phyloP scores from a whole-genome alignment of 2,329 filamentous ascomycete species.

The Microcyclospora tardicrescens region DNA sequence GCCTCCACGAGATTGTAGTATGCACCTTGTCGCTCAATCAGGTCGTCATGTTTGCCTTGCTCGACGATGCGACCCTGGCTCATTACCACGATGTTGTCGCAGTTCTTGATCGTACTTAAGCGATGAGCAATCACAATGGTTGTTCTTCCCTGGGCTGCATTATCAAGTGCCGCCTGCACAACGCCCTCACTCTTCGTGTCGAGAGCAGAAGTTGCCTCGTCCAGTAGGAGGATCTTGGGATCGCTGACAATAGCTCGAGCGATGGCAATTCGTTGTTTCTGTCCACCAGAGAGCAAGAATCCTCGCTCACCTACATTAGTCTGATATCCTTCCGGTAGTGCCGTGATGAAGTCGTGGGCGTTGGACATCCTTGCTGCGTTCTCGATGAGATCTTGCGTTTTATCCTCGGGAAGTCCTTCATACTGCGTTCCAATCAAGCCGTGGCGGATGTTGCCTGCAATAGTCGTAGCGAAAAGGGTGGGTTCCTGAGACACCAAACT shows the following conservation, averaged over 20 bases:
- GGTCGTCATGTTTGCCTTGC: slow-evolving; percentile 73
- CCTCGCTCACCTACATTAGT: slow-evolving; percentile 94
- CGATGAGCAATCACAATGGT: slow-evolving; percentile 95
- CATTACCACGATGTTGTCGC: slow-evolving; percentile 95
- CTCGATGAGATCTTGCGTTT: slow-evolving; percentile 57
- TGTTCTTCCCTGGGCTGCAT: slow-evolving; percentile 71
- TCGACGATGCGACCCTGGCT: slow-evolving; percentile 73
- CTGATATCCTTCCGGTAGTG: slow-evolving; percentile 76
- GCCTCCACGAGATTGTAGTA: slow-evolving; percentile 81
- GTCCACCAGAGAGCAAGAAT: slow-evolving; percentile 82
- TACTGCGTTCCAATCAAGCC: slow-evolving; percentile 75
- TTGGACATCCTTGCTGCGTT: slow-evolving; percentile 83
- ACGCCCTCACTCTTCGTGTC: slow-evolving; percentile 92
- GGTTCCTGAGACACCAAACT: slow-evolving; percentile 89
- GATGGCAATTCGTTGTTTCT: slow-evolving; percentile 95
- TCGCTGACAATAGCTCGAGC: slow-evolving; percentile 81
- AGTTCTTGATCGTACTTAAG: slow-evolving; percentile 83
- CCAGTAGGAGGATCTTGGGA: slow-evolving; percentile 80
- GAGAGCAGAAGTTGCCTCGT: slow-evolving; percentile 86
- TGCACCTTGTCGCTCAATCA: slow-evolving; percentile 56
- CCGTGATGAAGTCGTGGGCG: slow-evolving; percentile 78
- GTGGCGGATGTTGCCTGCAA: slow-evolving; percentile 79
- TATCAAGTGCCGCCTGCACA: slow-evolving; percentile 84
- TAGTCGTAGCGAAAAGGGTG: slow-evolving; percentile 76
- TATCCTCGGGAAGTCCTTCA: slow-evolving; percentile 55